phyloP scores from a whole-genome alignment of 2,329 filamentous ascomycete species.

The Botryotinia calthae region DNA sequence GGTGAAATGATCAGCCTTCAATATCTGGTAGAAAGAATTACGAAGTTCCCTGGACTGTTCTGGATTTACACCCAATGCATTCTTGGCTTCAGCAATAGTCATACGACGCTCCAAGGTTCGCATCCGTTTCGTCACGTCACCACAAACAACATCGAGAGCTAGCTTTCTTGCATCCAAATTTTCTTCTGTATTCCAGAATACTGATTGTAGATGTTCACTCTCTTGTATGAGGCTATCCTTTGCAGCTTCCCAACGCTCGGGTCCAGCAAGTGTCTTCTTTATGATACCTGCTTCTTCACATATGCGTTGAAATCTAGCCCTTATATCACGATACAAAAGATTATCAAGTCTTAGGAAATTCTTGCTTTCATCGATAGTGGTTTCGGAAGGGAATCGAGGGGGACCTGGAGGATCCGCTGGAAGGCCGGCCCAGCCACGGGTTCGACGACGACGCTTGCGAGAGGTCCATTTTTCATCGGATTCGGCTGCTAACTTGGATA shows the following conservation, averaged over 20 bases:
- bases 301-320: constrained; percentile 66
- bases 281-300: constrained; percentile 65
- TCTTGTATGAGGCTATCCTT: constrained; percentile 67
- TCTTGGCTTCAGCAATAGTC: constrained; percentile 73
- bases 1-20: constrained; percentile 65
- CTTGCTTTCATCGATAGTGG: constrained; percentile 76
- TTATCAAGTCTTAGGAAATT: constrained; percentile 64
- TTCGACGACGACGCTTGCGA: constrained; percentile 66
- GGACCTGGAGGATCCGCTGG: constrained; percentile 66
- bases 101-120: constrained; percentile 63
- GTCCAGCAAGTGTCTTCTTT: constrained; percentile 74
- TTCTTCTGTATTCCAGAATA: constrained; percentile 58
- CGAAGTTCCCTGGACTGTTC: constrained; percentile 66
- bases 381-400: constrained; percentile 77
- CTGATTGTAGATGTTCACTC: constrained; percentile 59
- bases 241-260: constrained; percentile 68
- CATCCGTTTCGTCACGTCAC: constrained; percentile 78
- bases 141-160: constrained; percentile 75
- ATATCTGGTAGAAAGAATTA: constrained; percentile 61
- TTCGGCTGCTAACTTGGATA: constrained; percentile 54
- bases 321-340: constrained; percentile 60
- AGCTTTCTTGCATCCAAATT: constrained; percentile 61
- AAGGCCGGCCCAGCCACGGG: constrained; percentile 64
- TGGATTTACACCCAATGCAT: constrained; percentile 65
- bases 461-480: constrained; percentile 60